Evolutionary conservation across 2,329 filamentous ascomycete species (phyloP).

Genomic region (Ilyonectria destructans): DNA sequence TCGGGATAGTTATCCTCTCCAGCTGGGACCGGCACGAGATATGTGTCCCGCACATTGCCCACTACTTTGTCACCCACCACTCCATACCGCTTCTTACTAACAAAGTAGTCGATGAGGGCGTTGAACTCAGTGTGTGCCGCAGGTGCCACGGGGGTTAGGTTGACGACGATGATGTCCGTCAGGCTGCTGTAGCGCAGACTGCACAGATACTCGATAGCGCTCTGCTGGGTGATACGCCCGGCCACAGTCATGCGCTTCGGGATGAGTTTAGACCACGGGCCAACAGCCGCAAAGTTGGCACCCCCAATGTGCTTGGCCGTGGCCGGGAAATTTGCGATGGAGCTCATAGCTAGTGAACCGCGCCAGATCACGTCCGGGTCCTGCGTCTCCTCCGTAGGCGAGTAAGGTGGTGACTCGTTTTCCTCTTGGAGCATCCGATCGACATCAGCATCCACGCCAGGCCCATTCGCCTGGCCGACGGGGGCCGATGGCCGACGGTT

Average conservation of each 20-base stretch:
- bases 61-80: slow-evolving; percentile 85
- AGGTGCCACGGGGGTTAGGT: slow-evolving; percentile 77
- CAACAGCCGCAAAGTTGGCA: slow-evolving; percentile 78
- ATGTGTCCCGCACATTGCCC: slow-evolving; percentile 88
- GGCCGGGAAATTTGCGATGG: slow-evolving; percentile 82
- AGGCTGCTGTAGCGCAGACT: slow-evolving; percentile 85
- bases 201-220: slow-evolving; percentile 93
- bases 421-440: slow-evolving; percentile 90
- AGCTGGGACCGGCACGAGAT: slow-evolving; percentile 87
- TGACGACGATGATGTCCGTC: slow-evolving; percentile 88
- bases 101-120: slow-evolving; percentile 90
- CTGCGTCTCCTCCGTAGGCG: slow-evolving; percentile 79
- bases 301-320: slow-evolving; percentile 89
- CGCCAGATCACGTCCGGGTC: slow-evolving; percentile 85
- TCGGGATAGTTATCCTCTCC: slow-evolving; percentile 82
- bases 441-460: slow-evolving; percentile 88
- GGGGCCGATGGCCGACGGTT: slow-evolving; percentile 66
- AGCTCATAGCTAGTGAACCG: slow-evolving; percentile 83
- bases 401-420: slow-evolving; percentile 86
- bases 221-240: slow-evolving; percentile 85
- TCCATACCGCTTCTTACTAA: slow-evolving; percentile 85
- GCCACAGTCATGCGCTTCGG: slow-evolving; percentile 80
- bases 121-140: slow-evolving; percentile 77
- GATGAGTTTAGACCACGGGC: slow-evolving; percentile 82
- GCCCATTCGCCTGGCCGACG: slow-evolving; percentile 64